Conservation (phyloP, 2,329 filamentous ascomycete species). For the Fusarium tuaranense region DNA sequence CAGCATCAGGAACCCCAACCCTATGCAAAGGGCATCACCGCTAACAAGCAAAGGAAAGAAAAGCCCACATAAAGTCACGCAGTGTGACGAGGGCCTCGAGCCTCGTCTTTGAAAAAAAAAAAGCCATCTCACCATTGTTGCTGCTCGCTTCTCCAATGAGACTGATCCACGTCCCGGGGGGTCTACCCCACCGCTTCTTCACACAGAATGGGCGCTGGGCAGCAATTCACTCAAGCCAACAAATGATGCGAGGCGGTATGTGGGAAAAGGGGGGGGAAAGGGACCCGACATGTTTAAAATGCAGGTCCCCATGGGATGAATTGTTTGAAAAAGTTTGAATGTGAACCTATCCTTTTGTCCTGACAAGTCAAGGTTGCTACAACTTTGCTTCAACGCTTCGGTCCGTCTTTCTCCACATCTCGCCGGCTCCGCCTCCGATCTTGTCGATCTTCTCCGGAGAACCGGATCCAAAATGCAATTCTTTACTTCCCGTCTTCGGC, state of each 20-base stretch:
- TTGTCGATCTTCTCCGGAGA: constrained; percentile 10
- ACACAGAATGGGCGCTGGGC: constrained; percentile 37
- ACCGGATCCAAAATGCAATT: constrained; percentile 23
- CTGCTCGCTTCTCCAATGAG: constrained; percentile 42
- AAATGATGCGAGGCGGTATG: constrained; percentile 30
- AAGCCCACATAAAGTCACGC: constrained; percentile 4
- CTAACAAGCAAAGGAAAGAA: background rate
- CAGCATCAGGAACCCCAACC: constrained; percentile 4
- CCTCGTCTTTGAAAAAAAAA: constrained; percentile 9
- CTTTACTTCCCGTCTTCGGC: background rate
- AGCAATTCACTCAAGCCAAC: constrained; percentile 38
- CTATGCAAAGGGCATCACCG: constrained; percentile 32
- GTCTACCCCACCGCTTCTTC: constrained; percentile 25
- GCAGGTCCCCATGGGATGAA: background rate
- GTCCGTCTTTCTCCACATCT: constrained; percentile 27
- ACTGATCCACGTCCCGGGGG: constrained; percentile 44
- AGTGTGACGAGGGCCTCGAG: constrained; percentile 18
- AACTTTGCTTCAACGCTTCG: background rate
- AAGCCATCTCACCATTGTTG: constrained; percentile 32
- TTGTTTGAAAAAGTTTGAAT: background rate
- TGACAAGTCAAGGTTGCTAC: background rate
- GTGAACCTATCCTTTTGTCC: background rate
- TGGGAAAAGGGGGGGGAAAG: background rate
- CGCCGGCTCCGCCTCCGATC: constrained; percentile 27
- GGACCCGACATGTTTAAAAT: constrained; percentile 3